phyloP scores from a whole-genome alignment of 805 yeast genomes.

The Wickerhamomyces bovis region DNA sequence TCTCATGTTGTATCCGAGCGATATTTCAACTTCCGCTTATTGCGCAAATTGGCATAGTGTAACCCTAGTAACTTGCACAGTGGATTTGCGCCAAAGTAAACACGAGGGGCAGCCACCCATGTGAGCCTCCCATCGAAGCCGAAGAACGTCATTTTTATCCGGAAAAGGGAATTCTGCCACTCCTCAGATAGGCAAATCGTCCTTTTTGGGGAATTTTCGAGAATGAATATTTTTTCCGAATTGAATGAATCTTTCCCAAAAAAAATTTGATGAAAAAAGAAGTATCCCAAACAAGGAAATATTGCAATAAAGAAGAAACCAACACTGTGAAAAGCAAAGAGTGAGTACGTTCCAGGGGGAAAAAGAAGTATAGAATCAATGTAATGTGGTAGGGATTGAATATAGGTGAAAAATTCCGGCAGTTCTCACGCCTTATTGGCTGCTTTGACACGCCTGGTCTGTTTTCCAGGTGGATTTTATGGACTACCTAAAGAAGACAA shows the following conservation, averaged over 20 bases:
- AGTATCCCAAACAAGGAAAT: background rate
- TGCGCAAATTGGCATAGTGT: no score
- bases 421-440: no score
- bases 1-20: no score
- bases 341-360: background rate
- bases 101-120: background rate
- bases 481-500: constrained; percentile 14
- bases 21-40: no score
- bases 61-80: no score
- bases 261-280: background rate
- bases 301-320: background rate
- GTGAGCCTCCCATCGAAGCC: background rate
- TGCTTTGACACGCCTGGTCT: no score
- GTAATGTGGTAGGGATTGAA: no score
- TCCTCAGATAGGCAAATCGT: background rate
- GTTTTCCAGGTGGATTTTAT: background rate
- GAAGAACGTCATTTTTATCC: background rate
- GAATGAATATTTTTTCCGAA: background rate
- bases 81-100: background rate
- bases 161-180: background rate
- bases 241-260: background rate
- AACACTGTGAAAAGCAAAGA: background rate
- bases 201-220: background rate
- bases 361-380: no score
- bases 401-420: no score